These are phyloP conservation scores for Termitomyces sp. DNA, from an alignment of 768 basidiomycete genomes.

Conservation along the genomic window DNA sequence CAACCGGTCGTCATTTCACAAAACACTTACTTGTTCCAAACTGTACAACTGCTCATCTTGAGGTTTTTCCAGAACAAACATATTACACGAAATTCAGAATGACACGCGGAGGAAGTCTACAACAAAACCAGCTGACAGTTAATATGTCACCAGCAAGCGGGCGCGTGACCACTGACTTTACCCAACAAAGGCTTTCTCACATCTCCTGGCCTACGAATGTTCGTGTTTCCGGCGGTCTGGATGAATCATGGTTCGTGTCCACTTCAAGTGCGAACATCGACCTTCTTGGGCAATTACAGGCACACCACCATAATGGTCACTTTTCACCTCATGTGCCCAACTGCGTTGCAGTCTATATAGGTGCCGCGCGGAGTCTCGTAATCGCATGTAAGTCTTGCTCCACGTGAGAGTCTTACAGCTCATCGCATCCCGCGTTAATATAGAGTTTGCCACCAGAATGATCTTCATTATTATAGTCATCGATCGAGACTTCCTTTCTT, in stretches of 20 bases:
- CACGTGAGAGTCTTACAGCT: background rate
- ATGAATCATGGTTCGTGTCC: background rate
- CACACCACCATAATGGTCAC: background rate
- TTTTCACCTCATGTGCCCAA: too few species aligned
- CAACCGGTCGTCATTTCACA: too few species aligned
- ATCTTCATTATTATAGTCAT: background rate
- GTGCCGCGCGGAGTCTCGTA: background rate
- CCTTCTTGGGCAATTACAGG: background rate
- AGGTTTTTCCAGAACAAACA: background rate
- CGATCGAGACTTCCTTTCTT: background rate
- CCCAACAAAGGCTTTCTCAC: background rate
- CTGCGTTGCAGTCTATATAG: background rate
- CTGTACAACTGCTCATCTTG: too few species aligned
- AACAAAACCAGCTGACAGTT: background rate
- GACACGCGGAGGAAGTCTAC: background rate
- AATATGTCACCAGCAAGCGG: background rate
- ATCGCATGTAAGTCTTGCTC: background rate
- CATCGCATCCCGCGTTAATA: too few species aligned
- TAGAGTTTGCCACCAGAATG: background rate
- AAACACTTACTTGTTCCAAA: too few species aligned
- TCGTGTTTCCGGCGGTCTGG: background rate
- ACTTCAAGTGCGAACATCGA: background rate
- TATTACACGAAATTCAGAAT: background rate
- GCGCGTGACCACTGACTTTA: background rate
- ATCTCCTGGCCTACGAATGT: background rate